A percentile compares a stretch with the other conserved stretches of the same genome.
Conservation (phyloP, 768 basidiomycete genomes). For the Leccinellum luteum region DNA sequence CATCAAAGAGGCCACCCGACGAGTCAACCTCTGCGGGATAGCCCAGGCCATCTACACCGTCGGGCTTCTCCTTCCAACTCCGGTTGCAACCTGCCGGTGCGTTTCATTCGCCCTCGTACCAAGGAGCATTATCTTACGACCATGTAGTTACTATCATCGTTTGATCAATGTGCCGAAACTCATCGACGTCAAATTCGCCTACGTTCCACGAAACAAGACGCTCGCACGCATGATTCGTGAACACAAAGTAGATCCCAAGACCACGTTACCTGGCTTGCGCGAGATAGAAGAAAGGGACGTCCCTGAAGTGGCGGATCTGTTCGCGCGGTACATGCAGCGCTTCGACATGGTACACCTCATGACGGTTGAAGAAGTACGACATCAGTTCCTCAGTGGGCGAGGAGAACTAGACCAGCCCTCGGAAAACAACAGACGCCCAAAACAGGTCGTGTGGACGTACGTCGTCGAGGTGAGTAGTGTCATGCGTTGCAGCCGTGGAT, state of each 20-base stretch:
- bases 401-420: constrained; percentile 48
- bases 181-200: constrained; percentile 86
- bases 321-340: constrained; percentile 74
- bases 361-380: constrained; percentile 72
- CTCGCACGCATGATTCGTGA: constrained; percentile 85
- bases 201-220: constrained; percentile 82
- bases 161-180: constrained; percentile 90
- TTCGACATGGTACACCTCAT: constrained; percentile 82
- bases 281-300: constrained; percentile 88
- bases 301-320: constrained; percentile 64
- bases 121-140: constrained; percentile 5
- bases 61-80: constrained; percentile 91
- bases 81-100: constrained; percentile 80
- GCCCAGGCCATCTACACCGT: constrained; percentile 99
- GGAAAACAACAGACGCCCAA: constrained; percentile 46
- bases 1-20: constrained; percentile 96
- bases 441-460: constrained; percentile 94
- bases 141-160: constrained; percentile 82
- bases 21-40: constrained; percentile 82
- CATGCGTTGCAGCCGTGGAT: constrained; percentile 8
- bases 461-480: constrained; percentile 76
- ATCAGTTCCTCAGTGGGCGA: constrained; percentile 85
- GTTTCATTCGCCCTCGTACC: constrained; percentile 19
- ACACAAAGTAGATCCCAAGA: constrained; percentile 60
- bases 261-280: constrained; percentile 63